Evolutionary conservation across 768 basidiomycete genomes (phyloP).

Genomic region (Psilocybe cyanescens): DNA sequence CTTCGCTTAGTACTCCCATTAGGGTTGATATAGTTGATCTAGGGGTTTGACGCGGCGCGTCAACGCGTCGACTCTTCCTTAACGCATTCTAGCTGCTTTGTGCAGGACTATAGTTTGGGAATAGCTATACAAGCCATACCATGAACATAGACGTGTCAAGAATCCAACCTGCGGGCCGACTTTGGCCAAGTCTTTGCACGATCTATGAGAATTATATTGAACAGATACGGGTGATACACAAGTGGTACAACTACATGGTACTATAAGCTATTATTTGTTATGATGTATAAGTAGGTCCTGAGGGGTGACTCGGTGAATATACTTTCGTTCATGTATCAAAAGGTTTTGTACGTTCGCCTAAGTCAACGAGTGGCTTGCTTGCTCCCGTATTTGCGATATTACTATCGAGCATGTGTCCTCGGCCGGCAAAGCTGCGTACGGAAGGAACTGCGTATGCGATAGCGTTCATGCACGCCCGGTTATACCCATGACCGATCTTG

Average conservation of each 20-base stretch:
- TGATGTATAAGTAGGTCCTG: not conserved
- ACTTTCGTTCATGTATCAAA: conserved; percentile 11
- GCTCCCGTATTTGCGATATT: not conserved
- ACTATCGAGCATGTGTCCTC: conserved; percentile 18
- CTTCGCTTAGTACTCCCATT: not conserved
- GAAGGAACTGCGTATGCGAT: conserved; percentile 26
- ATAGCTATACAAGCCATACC: too few species aligned
- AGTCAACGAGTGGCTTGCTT: conserved; percentile 8
- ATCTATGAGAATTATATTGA: too few species aligned
- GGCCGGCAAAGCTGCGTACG: conserved; percentile 24
- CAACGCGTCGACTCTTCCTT: not conserved
- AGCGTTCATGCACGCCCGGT: conserved; percentile 26
- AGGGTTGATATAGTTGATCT: not conserved
- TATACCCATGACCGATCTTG: conserved; percentile 23
- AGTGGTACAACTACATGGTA: too few species aligned
- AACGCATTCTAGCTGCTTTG: too few species aligned
- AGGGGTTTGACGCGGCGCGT: not conserved
- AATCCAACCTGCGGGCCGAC: too few species aligned
- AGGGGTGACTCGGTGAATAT: too few species aligned
- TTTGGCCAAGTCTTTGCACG: too few species aligned
- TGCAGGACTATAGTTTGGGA: too few species aligned
- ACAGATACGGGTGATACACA: too few species aligned
- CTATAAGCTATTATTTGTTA: too few species aligned
- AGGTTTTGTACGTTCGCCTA: conserved; percentile 12
- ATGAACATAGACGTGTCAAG: too few species aligned